Percentiles rank a stretch among this genome's conserved stretches.
These are phyloP conservation scores for Terfezia boudieri DNA, from an alignment of 495 filamentous ascomycete genomes.

Conservation along the genomic window DNA sequence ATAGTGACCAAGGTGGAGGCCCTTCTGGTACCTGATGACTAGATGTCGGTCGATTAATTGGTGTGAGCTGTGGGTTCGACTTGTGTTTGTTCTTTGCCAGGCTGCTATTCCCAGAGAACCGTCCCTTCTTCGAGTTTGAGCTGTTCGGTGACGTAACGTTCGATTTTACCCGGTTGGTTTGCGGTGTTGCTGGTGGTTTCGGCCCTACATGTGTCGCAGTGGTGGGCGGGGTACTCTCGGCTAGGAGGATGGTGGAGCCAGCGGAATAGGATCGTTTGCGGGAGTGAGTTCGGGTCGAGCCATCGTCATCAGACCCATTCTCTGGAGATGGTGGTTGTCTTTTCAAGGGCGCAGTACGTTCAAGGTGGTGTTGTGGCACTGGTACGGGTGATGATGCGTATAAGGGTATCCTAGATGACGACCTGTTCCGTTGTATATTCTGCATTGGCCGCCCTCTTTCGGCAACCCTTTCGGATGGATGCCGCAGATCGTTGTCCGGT, in stretches of 20 bases:
- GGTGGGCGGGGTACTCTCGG: conserved; percentile 28
- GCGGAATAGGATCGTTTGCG: conserved; percentile 52
- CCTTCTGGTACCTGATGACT: conserved; percentile 48
- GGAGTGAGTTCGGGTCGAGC: conserved; percentile 31
- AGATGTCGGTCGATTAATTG: neutral
- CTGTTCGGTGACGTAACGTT: conserved; percentile 19
- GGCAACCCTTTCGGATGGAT: conserved; percentile 40
- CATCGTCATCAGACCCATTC: conserved; percentile 38
- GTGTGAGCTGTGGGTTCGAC: conserved; percentile 11
- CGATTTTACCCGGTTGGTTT: conserved; percentile 24
- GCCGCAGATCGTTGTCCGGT: conserved; percentile 38
- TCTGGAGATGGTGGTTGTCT: conserved; percentile 31
- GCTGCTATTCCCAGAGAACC: conserved; percentile 16
- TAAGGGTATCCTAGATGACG: conserved; percentile 49
- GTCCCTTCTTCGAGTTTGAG: conserved; percentile 6
- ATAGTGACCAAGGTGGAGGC: conserved; percentile 84
- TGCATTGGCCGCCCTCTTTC: conserved; percentile 25
- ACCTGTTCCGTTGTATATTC: conserved; percentile 20
- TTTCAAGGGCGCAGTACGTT: conserved; percentile 43
- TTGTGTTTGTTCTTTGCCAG: conserved; percentile 21
- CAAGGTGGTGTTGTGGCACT: conserved; percentile 44
- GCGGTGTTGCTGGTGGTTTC: neutral
- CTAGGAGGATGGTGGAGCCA: conserved; percentile 32
- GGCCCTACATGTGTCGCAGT: neutral
- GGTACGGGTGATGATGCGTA: conserved; percentile 25